Percentiles rank a stretch among this genome's conserved stretches.
These are phyloP conservation scores for Thalassiosira delicatula DNA, from an alignment of 352 stramenopile species.

Conservation along the genomic window DNA sequence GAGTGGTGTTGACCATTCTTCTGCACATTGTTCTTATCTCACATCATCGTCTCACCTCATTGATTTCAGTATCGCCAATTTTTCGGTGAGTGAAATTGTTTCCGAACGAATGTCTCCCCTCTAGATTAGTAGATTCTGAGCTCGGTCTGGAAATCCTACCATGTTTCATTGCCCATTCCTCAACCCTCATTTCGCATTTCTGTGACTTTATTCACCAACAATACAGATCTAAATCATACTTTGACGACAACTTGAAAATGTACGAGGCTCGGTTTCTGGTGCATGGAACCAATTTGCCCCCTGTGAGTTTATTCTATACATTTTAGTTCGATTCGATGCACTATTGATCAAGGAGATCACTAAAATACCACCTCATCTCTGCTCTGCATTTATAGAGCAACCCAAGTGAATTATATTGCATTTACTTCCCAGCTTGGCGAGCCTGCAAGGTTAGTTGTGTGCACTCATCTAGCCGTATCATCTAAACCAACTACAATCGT, in stretches of 20 bases:
- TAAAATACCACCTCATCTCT: no score
- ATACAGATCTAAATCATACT: slow-evolving; percentile 50
- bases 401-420: slow-evolving; percentile 61
- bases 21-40: neutral
- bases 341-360: neutral
- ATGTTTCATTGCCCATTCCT: neutral
- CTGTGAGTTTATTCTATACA: slow-evolving; percentile 23
- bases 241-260: slow-evolving; percentile 47
- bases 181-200: neutral
- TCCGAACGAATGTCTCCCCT: neutral
- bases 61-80: slow-evolving; percentile 49
- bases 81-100: slow-evolving; percentile 26
- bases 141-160: no score
- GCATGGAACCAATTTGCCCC: slow-evolving; percentile 45
- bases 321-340: no score
- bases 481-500: neutral
- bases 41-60: neutral
- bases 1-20: neutral
- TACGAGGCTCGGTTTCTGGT: slow-evolving; percentile 62
- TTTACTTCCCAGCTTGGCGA: slow-evolving; percentile 28
- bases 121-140: neutral
- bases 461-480: neutral
- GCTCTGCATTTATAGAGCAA: slow-evolving; percentile 20
- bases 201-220: neutral
- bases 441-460: slow-evolving; percentile 15